Percentiles rank a stretch among this genome's conserved stretches.
phyloP scores from a whole-genome alignment of 2,329 filamentous ascomycete genomes.

The Fusarium sp. region DNA sequence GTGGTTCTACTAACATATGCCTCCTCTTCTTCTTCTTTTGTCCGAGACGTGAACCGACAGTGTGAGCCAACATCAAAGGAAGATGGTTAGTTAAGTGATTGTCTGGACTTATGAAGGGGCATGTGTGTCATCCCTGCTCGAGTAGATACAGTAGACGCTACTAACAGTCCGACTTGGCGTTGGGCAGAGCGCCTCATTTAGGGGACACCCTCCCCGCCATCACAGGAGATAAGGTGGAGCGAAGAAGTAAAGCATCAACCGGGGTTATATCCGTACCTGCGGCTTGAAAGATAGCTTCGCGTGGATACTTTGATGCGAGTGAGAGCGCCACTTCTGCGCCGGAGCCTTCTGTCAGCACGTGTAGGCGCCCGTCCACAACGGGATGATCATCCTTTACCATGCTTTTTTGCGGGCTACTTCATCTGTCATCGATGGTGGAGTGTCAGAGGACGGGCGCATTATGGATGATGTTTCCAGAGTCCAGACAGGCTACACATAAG shows the following conservation, averaged over 20 bases:
- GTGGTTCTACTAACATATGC: slow-evolving; percentile 46
- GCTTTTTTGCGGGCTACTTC: slow-evolving; percentile 34
- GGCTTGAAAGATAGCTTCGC: slow-evolving; percentile 41
- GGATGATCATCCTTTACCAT: slow-evolving; percentile 38
- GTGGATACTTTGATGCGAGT: slow-evolving; percentile 16
- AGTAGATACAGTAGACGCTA: slow-evolving; percentile 38
- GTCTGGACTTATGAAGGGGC: slow-evolving; percentile 50
- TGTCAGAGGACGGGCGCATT: slow-evolving; percentile 12
- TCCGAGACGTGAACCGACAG: slow-evolving; percentile 50
- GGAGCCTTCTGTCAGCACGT: slow-evolving; percentile 33
- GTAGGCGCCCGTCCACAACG: slow-evolving; percentile 29
- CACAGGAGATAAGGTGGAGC: slow-evolving; percentile 44
- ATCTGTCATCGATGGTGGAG: slow-evolving; percentile 26
- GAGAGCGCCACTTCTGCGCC: slow-evolving; percentile 19
- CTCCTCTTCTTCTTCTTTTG: slow-evolving; percentile 49
- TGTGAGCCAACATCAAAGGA: slow-evolving; percentile 45
- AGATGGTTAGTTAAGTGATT: slow-evolving; percentile 49
- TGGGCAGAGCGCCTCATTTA: slow-evolving; percentile 36
- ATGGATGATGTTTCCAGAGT: slow-evolving; percentile 36
- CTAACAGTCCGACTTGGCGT: slow-evolving; percentile 46
- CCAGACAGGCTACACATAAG: slow-evolving; percentile 28
- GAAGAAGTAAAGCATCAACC: slow-evolving; percentile 48
- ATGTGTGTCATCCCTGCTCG: slow-evolving; percentile 53
- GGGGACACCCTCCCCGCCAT: slow-evolving; percentile 34
- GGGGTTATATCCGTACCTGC: slow-evolving; percentile 49